A percentile compares a stretch with the other conserved stretches of the same genome.
Evolutionary conservation across 768 basidiomycete genomes (phyloP).

Genomic region (Leccinum rimulosum): DNA sequence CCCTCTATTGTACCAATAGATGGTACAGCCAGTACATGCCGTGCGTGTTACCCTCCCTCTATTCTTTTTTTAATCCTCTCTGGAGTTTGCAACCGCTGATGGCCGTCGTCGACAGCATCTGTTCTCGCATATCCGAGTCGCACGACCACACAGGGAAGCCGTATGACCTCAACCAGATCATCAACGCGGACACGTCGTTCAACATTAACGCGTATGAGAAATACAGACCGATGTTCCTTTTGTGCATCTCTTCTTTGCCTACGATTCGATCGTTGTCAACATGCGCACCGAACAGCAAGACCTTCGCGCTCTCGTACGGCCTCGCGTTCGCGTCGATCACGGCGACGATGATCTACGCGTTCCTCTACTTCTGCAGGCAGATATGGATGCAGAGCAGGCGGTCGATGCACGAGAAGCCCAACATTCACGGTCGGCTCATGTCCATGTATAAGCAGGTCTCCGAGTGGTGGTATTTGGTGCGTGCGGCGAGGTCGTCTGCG

Average conservation of each 20-base stretch:
- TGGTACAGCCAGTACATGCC: too few relatives aligned
- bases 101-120: too few relatives aligned
- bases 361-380: constrained; percentile 75
- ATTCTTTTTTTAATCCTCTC: too few relatives aligned
- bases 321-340: constrained; percentile 81
- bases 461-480: constrained; percentile 48
- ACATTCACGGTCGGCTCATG: constrained; percentile 66
- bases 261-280: neutral
- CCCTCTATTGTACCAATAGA: too few relatives aligned
- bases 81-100: too few relatives aligned
- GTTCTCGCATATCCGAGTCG: too few relatives aligned
- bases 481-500: neutral
- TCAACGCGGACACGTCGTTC: too few relatives aligned
- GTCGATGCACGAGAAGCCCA: constrained; percentile 61
- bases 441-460: constrained; percentile 54
- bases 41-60: too few relatives aligned
- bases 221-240: neutral
- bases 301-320: constrained; percentile 78
- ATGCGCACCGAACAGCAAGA: constrained; percentile 33
- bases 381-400: constrained; percentile 45
- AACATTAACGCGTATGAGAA: too few relatives aligned
- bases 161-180: too few relatives aligned
- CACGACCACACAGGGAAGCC: too few relatives aligned
- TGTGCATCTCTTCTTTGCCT: neutral
- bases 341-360: constrained; percentile 68